These are phyloP conservation scores for Globisporangium emineosum DNA, from an alignment of 352 stramenopile genomes.

Conservation along the genomic window DNA sequence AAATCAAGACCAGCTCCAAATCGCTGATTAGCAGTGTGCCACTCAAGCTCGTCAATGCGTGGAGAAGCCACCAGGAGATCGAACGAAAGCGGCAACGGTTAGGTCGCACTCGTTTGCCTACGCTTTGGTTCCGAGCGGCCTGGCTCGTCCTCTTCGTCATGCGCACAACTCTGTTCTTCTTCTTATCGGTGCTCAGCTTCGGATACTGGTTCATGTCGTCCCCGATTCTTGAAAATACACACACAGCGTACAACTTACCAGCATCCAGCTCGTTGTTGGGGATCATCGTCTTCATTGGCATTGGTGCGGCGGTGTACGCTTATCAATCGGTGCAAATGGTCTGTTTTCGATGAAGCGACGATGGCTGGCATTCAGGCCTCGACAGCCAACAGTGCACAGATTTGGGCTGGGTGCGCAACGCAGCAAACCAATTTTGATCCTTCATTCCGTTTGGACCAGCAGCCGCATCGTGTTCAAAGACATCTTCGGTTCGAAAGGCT, in stretches of 20 bases:
- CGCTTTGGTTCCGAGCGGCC: slow-evolving; percentile 8
- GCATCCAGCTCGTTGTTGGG: not conserved
- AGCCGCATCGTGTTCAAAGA: not conserved
- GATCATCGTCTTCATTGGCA: slow-evolving; percentile 2
- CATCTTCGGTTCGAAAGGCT: slow-evolving; percentile 4
- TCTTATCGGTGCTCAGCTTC: slow-evolving; percentile 1
- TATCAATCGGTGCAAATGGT: slow-evolving; percentile 7
- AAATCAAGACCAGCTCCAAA: not conserved
- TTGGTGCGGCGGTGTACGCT: not conserved
- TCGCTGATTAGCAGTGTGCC: not conserved
- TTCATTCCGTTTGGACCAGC: not conserved
- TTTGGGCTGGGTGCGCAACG: not conserved
- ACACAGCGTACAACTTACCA: slow-evolving; percentile 12
- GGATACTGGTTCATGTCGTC: slow-evolving; percentile 17
- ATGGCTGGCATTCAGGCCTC: slow-evolving; percentile 4
- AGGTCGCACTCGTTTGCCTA: not conserved
- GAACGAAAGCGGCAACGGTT: slow-evolving; percentile 6
- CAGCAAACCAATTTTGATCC: not conserved
- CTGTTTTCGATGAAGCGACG: not conserved
- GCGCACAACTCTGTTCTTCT: slow-evolving; percentile 10
- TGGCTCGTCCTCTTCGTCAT: slow-evolving; percentile 9
- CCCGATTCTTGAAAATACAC: not conserved
- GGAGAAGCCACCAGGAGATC: not conserved
- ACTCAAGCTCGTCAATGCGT: not conserved
- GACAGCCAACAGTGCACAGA: not conserved